A percentile compares a stretch with the other conserved stretches of the same genome.
phyloP scores from a whole-genome alignment of 2,329 filamentous ascomycete genomes.

The Aulographum hederae region DNA sequence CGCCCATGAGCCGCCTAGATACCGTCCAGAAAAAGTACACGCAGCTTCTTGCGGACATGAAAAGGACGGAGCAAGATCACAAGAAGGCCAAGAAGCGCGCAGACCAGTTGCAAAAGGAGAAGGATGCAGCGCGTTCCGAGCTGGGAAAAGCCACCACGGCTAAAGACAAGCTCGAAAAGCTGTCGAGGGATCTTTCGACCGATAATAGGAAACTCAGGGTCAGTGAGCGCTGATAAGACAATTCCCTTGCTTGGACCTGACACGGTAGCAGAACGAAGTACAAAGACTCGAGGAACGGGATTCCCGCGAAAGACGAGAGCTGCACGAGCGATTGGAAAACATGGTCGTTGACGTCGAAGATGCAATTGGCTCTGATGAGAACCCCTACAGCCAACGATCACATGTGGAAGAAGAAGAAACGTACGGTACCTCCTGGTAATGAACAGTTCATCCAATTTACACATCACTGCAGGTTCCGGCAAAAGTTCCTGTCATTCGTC shows the following conservation, averaged over 20 bases:
- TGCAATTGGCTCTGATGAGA: slow-evolving; percentile 62
- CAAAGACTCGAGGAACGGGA: slow-evolving; percentile 78
- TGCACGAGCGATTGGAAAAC: slow-evolving; percentile 69
- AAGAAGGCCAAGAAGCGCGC: slow-evolving; percentile 90
- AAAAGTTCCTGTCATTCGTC: slow-evolving; percentile 86
- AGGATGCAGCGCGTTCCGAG: slow-evolving; percentile 75
- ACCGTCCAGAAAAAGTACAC: slow-evolving; percentile 79
- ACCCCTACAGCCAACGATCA: too few species aligned
- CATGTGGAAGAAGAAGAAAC: slow-evolving; percentile 82
- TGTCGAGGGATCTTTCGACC: slow-evolving; percentile 83
- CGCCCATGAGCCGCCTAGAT: slow-evolving; percentile 79
- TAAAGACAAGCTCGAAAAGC: slow-evolving; percentile 92
- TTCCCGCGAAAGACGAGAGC: slow-evolving; percentile 61
- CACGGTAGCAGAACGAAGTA: slow-evolving; percentile 51
- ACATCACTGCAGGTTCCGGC: slow-evolving; percentile 34
- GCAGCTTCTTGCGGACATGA: slow-evolving; percentile 86
- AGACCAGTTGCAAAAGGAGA: slow-evolving; percentile 90
- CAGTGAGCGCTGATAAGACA: slow-evolving; percentile 12
- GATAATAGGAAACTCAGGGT: slow-evolving; percentile 99
- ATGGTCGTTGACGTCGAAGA: slow-evolving; percentile 74
- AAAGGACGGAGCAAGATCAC: slow-evolving; percentile 83
- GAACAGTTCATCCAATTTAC: too few species aligned
- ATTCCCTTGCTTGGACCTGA: slow-evolving; percentile 5
- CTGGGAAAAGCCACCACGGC: slow-evolving; percentile 76
- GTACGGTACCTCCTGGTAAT: too few species aligned